Evolutionary conservation across 306 rosid genomes (phyloP).

Genomic region (Castanea sativa): DNA sequence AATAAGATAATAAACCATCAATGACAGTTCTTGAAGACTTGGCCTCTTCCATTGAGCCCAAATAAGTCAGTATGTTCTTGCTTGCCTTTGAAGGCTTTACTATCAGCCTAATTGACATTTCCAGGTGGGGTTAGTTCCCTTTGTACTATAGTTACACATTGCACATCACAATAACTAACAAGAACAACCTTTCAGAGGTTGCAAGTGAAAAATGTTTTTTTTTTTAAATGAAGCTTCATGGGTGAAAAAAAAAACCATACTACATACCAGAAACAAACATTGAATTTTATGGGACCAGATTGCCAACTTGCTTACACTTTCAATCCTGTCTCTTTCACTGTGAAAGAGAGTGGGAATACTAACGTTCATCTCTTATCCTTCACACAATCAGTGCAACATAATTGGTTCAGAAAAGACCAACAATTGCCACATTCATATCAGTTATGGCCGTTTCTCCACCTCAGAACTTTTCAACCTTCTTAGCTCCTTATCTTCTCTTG

Average conservation of each 20-base stretch:
- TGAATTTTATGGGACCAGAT: not conserved
- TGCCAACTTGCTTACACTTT: not conserved
- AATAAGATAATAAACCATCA: too few species aligned
- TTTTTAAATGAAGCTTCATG: not conserved
- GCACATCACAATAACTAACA: not conserved
- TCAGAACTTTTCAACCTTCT: constrained; percentile 27
- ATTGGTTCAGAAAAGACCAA: constrained; percentile 51
- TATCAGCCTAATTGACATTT: too few species aligned
- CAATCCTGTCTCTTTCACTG: constrained; percentile 5
- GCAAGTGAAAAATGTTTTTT: not conserved
- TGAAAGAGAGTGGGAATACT: not conserved
- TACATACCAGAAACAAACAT: not conserved
- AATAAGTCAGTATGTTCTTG: too few species aligned
- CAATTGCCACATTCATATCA: constrained; percentile 26
- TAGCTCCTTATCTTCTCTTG: constrained; percentile 26
- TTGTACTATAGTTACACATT: too few species aligned
- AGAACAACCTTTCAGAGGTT: not conserved
- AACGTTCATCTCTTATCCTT: constrained; percentile 56
- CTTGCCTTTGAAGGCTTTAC: too few species aligned
- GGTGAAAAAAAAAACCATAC: not conserved
- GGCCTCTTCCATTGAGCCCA: too few species aligned
- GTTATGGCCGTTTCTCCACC: constrained; percentile 36
- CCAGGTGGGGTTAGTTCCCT: too few species aligned
- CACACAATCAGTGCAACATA: constrained; percentile 31
- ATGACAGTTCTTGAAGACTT: too few species aligned